Base-by-base conservation (phyloP, 2,329 filamentous ascomycete genomes). In the Mollisia scopiformis region DNA sequence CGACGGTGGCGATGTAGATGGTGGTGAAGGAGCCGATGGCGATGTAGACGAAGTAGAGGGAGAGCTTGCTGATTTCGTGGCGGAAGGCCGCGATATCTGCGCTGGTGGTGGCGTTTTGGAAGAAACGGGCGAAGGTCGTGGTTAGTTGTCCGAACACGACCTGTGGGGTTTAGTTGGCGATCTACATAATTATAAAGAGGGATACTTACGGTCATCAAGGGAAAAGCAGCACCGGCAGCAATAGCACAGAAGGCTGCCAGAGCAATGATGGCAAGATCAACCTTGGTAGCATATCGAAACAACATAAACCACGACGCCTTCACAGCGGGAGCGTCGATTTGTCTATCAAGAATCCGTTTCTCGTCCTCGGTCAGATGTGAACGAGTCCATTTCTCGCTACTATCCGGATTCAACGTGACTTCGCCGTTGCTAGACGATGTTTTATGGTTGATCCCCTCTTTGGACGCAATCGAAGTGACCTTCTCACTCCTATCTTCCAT, bases 151-250 rank as follows among this genome's bases (percentile, higher is more conserved):
- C 91, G 69, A 95, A 95, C 39, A 95, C 77, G 63, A 92, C 0
- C 93, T 97, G 67, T 88, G 27, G 11, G 14, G 2, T 92, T 77
- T 97, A 97, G 53, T 93, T 93, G 33, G 89, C 94, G 5, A 92
- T 93, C 10, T 92, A 96, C 0, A 97, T 93, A 4, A 97, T 79
- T 0, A 93, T 93, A 3, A 93, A 10, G 21, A 11, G 11, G 23
- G 95, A 10, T 90, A 92, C 78, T 96, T 95, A 97, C 82, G 0
- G 54, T 77, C 72, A 68, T 68, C 46, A 86, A 69, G 2, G 85
- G 85, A 64, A 88, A 69, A 13, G 81, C 79, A 55, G 83, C 83
- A 59, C 85, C 86, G 19, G 79, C 84, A 43, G 76, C 79, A 63
- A 87, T 83, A 50, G 84, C 78, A 30, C 79, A 80, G 23, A 87